Percentiles rank a stretch among this genome's conserved stretches.
Conservation (phyloP, 2,329 filamentous ascomycete genomes). For the Byssothecium circinans region DNA sequence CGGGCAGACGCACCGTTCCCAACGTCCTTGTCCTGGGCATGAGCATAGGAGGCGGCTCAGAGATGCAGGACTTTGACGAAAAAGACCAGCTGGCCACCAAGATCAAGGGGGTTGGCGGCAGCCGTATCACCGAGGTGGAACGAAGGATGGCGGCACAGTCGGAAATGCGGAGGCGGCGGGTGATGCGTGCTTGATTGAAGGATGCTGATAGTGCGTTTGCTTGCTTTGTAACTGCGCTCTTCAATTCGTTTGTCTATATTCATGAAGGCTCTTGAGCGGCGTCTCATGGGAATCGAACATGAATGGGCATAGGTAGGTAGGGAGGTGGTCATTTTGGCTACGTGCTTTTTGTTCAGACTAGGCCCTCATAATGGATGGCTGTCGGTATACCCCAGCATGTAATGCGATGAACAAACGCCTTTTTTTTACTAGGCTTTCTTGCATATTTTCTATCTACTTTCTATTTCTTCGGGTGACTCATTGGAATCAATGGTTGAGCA, state of each 20-base stretch:
- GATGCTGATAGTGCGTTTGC: neutral
- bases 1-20: slow-evolving; percentile 82
- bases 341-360: neutral
- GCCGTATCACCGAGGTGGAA: slow-evolving; percentile 54
- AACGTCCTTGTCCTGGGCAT: slow-evolving; percentile 87
- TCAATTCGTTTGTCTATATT: slow-evolving; percentile 12
- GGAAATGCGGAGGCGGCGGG: slow-evolving; percentile 11
- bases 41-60: slow-evolving; percentile 88
- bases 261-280: neutral
- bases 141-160: neutral
- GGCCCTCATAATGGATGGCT: neutral
- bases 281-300: neutral
- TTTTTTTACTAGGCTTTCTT: neutral
- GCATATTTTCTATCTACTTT: too few relatives aligned
- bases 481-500: too few relatives aligned
- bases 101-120: slow-evolving; percentile 73
- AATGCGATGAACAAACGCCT: neutral
- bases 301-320: neutral
- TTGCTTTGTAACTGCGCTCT: slow-evolving; percentile 1
- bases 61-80: slow-evolving; percentile 68
- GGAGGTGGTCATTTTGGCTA: neutral
- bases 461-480: too few relatives aligned
- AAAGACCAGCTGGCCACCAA: slow-evolving; percentile 69
- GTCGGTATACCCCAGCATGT: slow-evolving; percentile 5
- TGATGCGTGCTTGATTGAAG: neutral